Base-by-base conservation (phyloP, 2,329 filamentous ascomycete species). In the Emericellopsis atlantica region DNA sequence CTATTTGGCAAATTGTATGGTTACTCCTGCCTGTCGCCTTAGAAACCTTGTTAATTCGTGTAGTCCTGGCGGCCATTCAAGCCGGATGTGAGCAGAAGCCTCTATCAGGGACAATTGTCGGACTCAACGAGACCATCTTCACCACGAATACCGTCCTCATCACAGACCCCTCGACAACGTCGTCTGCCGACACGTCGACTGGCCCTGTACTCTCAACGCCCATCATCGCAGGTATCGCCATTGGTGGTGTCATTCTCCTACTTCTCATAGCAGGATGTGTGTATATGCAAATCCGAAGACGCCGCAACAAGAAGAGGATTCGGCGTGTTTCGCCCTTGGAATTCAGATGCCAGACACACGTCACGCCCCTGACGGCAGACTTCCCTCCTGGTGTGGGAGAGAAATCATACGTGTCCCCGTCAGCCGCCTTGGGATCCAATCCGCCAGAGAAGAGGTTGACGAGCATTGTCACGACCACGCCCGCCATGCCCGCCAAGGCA, bases 71-170 rank as follows among this genome's bases (percentile, higher is more conserved):
- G 5, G 70, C 71, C 8, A 58, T 76, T 4, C 58, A 67, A 46
- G 69, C 70, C 4, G 72, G 66, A 36, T 76, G 72, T 46, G 52
- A 58, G 31, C 69, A 75, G 45, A 58, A 62, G 26, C 69, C 70
- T 1, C 44, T 56, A 1, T 44, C 58, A 2, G 60, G 60, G 2
- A 51, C 45, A 2, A 39, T 55, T 24, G 40, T 72, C 21, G 55
- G 58, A 5, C 59, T 72, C 34, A 68, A 64, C 43, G 63, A 56
- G 42, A 69, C 66, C 9, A 55, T 72, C 40, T 72, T 72, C 46
- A 58, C 63, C 23, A 51, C 51, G 5, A 53, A 51, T 2, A 46
- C 44, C 18, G 48, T 62, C 36, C 40, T 47, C 1, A 55, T 62
- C 11, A 47, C 62, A 23, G 55, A 65, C 36, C 59, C 66, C 1